phyloP scores from a whole-genome alignment of 495 filamentous ascomycete species.

The Zalerion maritima region DNA sequence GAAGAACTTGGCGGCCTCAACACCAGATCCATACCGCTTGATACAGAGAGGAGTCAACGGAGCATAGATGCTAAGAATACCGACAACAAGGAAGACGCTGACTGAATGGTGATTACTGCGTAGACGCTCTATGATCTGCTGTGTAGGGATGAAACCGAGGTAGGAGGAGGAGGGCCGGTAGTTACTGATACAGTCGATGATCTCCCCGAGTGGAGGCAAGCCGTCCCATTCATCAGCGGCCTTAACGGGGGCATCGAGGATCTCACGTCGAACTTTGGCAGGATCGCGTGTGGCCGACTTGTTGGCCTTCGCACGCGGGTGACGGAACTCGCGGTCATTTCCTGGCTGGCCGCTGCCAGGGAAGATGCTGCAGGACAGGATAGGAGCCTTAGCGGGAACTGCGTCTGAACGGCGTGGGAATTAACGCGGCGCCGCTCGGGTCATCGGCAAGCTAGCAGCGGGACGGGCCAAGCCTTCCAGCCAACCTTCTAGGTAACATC shows the following conservation, averaged over 20 bases:
- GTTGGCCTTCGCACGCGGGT: constrained; percentile 28
- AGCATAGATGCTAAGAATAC: constrained; percentile 33
- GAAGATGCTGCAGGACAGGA: no score
- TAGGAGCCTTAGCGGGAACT: no score
- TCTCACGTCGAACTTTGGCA: constrained; percentile 22
- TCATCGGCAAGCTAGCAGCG: no score
- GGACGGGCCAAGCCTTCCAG: no score
- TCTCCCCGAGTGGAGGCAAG: constrained; percentile 24
- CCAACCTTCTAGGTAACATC: no score
- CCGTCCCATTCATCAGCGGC: constrained; percentile 27
- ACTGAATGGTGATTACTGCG: constrained; percentile 23
- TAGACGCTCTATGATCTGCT: constrained; percentile 27
- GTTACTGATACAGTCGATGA: constrained; percentile 28
- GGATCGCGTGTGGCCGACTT: constrained; percentile 22
- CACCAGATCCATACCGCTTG: constrained; percentile 25
- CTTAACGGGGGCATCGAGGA: constrained; percentile 15
- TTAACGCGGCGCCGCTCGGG: no score
- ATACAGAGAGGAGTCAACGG: constrained; percentile 30
- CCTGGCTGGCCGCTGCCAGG: constrained; percentile 29
- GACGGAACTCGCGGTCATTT: constrained; percentile 29
- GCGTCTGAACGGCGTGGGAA: no score
- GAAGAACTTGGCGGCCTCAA: constrained; percentile 31
- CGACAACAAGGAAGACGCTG: constrained; percentile 32
- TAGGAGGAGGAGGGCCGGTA: constrained; percentile 33
- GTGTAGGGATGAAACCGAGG: constrained; percentile 38